phyloP scores from a whole-genome alignment of 2,329 filamentous ascomycete genomes.

The Aspergillus novoparasiticus region DNA sequence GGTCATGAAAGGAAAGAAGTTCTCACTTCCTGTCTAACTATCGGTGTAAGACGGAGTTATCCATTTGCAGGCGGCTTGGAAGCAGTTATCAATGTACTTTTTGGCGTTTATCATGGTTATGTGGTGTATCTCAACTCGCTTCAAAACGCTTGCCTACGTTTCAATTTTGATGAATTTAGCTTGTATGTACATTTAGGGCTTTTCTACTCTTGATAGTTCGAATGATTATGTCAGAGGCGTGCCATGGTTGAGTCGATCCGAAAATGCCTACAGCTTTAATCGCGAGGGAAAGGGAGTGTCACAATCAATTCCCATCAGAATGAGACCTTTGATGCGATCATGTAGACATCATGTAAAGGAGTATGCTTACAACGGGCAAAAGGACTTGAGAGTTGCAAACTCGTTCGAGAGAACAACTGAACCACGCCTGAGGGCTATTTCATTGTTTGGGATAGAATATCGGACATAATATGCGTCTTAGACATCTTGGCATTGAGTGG shows the following conservation, averaged over 20 bases:
- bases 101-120: not conserved
- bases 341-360: not conserved
- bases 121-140: not conserved
- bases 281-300: not conserved
- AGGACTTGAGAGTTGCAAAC: not conserved
- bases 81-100: not conserved
- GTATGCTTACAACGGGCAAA: not conserved
- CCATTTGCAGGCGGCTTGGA: not conserved
- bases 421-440: not conserved
- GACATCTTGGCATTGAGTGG: not conserved
- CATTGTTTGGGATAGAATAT: not conserved
- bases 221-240: not conserved
- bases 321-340: no score
- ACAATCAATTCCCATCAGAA: not conserved
- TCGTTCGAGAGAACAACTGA: not conserved
- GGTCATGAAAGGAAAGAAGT: constrained; percentile 84
- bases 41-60: not conserved
- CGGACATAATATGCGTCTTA: not conserved
- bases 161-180: not conserved
- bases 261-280: not conserved
- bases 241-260: not conserved
- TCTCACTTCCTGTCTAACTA: constrained; percentile 74
- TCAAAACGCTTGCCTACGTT: not conserved
- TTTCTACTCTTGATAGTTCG: no score
- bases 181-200: not conserved